Evolutionary conservation across 2,329 filamentous ascomycete species (phyloP), one percentile per base, ranked within the genome.

Genomic region (Canariomyces notabilis): DNA sequence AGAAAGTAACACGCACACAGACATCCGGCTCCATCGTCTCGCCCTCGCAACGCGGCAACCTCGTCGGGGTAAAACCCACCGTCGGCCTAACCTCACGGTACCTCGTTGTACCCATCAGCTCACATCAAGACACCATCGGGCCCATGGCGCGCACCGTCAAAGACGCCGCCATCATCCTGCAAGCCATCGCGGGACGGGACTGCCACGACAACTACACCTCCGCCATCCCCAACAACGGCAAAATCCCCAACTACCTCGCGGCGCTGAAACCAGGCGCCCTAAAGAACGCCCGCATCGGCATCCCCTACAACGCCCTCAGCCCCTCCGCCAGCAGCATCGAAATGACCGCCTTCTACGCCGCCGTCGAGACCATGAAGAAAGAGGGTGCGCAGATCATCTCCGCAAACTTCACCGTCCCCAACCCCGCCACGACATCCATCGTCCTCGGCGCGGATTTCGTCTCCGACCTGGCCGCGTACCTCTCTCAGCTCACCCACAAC

Each of bases 1-100:
- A n/a, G n/a, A n/a, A n/a, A n/a, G n/a, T n/a, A n/a, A n/a, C n/a
- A n/a, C n/a, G n/a, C n/a, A n/a, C n/a, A n/a, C n/a, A n/a, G 61
- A 86, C 83, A 0, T 71, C 72, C 49, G 83, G 82, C 3, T 82
- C 76, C 15, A 84, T 87, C 44, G 59, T 85, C 4, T 71, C 69
- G 8, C 83, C 84, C 0, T 59, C 68, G 0, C 56, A 63, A 34
- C 42, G 51, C 5, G 83, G 78, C 65, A 83, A 82, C 46, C 60
- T 86, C 4, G 82, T 85, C 0, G 83, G 82, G 1, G 80, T 87
- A 56, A 84, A 83, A 61, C 80, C 83, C 0, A 83, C 81, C 0
- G 77, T 85, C 2, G 84, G 84, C 0, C 65, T 86, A 2, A 83
- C 77, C 1, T 82, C 79, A 5, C 70, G 79, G 18, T 64, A 75